Evolutionary conservation across 164 flowering plant species (phyloP).

Genomic region (Santalum album): DNA sequence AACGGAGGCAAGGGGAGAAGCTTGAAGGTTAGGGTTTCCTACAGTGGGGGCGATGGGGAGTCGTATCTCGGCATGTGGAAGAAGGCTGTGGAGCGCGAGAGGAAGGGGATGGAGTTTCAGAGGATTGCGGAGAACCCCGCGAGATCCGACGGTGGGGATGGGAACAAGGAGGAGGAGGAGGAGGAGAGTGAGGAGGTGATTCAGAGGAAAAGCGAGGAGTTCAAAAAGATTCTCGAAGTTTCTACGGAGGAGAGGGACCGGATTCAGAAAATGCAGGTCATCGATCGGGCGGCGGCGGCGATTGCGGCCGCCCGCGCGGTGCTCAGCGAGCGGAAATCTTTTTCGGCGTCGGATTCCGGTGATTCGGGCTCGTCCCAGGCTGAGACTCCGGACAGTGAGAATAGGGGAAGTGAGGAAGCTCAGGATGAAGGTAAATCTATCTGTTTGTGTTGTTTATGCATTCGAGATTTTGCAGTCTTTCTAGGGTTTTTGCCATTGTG

Average conservation of each 20-base stretch:
- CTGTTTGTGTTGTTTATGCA: too few relatives aligned
- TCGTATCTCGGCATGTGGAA: slow-evolving; percentile 89
- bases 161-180: not conserved
- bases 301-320: slow-evolving; percentile 73
- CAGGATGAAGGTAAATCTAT: slow-evolving; percentile 11
- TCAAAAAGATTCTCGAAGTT: slow-evolving; percentile 62
- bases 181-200: slow-evolving; percentile 19
- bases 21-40: slow-evolving; percentile 24
- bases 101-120: slow-evolving; percentile 48
- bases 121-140: slow-evolving; percentile 26
- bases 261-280: slow-evolving; percentile 76
- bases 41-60: slow-evolving; percentile 25
- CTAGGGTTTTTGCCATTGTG: too few relatives aligned
- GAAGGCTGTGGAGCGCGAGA: slow-evolving; percentile 51
- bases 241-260: slow-evolving; percentile 74
- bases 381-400: slow-evolving; percentile 1
- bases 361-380: not conserved
- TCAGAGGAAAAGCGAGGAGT: slow-evolving; percentile 63
- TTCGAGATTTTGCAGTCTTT: too few relatives aligned
- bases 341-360: not conserved
- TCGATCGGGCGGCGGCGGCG: slow-evolving; percentile 92
- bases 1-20: not conserved
- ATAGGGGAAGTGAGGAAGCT: not conserved
- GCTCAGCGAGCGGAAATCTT: slow-evolving; percentile 31
- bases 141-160: not conserved